A percentile compares a stretch with the other conserved stretches of the same genome.
Conservation (phyloP, 345 rosid species). For the Turritis glabra region DNA sequence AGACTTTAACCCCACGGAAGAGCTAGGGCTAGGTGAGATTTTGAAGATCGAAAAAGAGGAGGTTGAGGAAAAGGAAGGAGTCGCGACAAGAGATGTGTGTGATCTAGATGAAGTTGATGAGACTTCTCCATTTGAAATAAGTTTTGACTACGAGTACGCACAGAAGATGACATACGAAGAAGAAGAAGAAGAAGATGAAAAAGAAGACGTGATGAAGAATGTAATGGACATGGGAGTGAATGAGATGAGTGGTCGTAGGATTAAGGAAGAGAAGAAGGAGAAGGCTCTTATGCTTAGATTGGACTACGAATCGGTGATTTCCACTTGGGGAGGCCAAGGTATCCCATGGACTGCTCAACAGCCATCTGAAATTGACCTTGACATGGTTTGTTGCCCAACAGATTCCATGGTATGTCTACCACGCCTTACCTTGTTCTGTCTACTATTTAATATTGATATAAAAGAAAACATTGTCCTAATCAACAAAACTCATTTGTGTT, state of each 20-base stretch:
- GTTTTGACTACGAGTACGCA: slow-evolving; percentile 58
- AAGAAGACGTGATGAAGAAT: slow-evolving; percentile 44
- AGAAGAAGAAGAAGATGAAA: slow-evolving; percentile 27
- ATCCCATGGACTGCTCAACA: slow-evolving; percentile 73
- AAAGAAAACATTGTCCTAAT: not conserved
- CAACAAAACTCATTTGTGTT: not conserved
- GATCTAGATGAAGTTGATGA: slow-evolving; percentile 43
- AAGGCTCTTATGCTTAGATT: slow-evolving; percentile 54
- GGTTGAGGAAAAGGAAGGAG: slow-evolving; percentile 1
- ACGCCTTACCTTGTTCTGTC: not conserved
- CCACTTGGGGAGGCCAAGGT: slow-evolving; percentile 70
- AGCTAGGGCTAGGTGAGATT: slow-evolving; percentile 50
- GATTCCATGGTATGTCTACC: slow-evolving; percentile 51
- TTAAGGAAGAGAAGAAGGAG: slow-evolving; percentile 46
- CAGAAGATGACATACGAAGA: slow-evolving; percentile 41
- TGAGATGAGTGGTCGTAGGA: slow-evolving; percentile 18
- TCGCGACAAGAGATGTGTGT: slow-evolving; percentile 8
- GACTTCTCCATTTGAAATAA: slow-evolving; percentile 59
- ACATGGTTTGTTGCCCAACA: slow-evolving; percentile 53
- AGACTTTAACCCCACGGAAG: slow-evolving; percentile 66
- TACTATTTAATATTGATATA: not conserved
- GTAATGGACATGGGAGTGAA: slow-evolving; percentile 19
- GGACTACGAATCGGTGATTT: slow-evolving; percentile 62
- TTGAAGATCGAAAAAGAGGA: slow-evolving; percentile 56
- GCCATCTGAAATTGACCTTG: slow-evolving; percentile 59